Percentiles rank a stretch among this genome's conserved stretches.
Evolutionary conservation across 2,329 filamentous ascomycete genomes (phyloP).

Genomic region (Cryphonectria carpinicola): DNA sequence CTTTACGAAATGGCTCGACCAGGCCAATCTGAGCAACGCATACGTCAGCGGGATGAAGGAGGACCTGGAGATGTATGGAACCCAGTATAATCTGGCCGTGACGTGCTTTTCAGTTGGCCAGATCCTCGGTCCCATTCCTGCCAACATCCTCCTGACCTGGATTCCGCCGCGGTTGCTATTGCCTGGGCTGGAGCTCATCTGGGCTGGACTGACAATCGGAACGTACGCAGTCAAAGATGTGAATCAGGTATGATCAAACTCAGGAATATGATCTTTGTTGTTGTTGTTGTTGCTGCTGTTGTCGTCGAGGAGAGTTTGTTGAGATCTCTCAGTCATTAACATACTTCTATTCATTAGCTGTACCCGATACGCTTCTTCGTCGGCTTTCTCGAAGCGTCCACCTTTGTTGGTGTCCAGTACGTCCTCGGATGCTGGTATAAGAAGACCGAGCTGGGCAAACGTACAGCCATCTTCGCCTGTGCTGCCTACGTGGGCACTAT

Average conservation of each 20-base stretch:
- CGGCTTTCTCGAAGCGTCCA: constrained; percentile 51
- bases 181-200: constrained; percentile 48
- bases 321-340: not conserved
- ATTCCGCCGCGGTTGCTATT: constrained; percentile 47
- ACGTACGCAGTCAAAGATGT: constrained; percentile 31
- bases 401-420: constrained; percentile 54
- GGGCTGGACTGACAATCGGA: constrained; percentile 32
- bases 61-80: constrained; percentile 41
- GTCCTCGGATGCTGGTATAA: constrained; percentile 63
- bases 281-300: no score
- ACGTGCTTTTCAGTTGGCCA: constrained; percentile 30
- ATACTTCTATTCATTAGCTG: constrained; percentile 16
- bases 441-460: constrained; percentile 61
- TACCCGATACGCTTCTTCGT: constrained; percentile 47
- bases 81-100: constrained; percentile 30
- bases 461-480: constrained; percentile 63
- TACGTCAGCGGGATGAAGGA: constrained; percentile 54
- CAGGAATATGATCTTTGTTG: no score
- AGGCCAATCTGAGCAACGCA: constrained; percentile 44
- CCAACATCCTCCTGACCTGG: constrained; percentile 39
- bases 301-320: not conserved
- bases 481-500: constrained; percentile 63
- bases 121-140: constrained; percentile 32
- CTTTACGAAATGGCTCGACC: constrained; percentile 38
- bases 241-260: constrained; percentile 26